phyloP scores from a whole-genome alignment of 768 basidiomycete genomes.

The Mycena kentingensis region DNA sequence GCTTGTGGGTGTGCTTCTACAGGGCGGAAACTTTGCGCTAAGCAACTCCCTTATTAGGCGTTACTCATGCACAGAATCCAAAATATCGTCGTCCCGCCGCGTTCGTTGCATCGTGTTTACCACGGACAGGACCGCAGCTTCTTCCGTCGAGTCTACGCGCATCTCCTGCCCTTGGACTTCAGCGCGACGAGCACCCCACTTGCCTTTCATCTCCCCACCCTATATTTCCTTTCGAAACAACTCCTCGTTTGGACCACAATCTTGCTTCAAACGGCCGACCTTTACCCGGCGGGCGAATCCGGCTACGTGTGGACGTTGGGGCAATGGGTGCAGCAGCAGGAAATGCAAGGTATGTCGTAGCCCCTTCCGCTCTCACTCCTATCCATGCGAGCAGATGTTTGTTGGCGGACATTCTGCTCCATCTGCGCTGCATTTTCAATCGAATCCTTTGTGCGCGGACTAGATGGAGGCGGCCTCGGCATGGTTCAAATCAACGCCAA shows the following conservation, averaged over 20 bases:
- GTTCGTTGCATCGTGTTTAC: slow-evolving; percentile 28
- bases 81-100: slow-evolving; percentile 73
- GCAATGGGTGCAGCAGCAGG: slow-evolving; percentile 38
- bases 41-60: slow-evolving; percentile 52
- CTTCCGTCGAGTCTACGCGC: slow-evolving; percentile 33
- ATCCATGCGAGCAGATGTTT: too few relatives aligned
- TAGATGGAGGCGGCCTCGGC: slow-evolving; percentile 59
- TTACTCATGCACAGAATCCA: slow-evolving; percentile 76
- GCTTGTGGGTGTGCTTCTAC: too few relatives aligned
- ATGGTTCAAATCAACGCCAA: slow-evolving; percentile 44
- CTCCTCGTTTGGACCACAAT: slow-evolving; percentile 60
- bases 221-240: slow-evolving; percentile 60
- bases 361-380: too few relatives aligned
- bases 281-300: slow-evolving; percentile 38
- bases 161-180: slow-evolving; percentile 66
- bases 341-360: too few relatives aligned
- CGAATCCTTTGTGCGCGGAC: slow-evolving; percentile 65
- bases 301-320: slow-evolving; percentile 23
- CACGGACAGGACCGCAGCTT: slow-evolving; percentile 27
- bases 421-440: slow-evolving; percentile 66
- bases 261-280: slow-evolving; percentile 56
- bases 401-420: slow-evolving; percentile 74
- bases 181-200: slow-evolving; percentile 60
- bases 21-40: too few relatives aligned
- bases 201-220: slow-evolving; percentile 60